phyloP scores from a whole-genome alignment of 2,329 filamentous ascomycete species.

The Nemania sp. region DNA sequence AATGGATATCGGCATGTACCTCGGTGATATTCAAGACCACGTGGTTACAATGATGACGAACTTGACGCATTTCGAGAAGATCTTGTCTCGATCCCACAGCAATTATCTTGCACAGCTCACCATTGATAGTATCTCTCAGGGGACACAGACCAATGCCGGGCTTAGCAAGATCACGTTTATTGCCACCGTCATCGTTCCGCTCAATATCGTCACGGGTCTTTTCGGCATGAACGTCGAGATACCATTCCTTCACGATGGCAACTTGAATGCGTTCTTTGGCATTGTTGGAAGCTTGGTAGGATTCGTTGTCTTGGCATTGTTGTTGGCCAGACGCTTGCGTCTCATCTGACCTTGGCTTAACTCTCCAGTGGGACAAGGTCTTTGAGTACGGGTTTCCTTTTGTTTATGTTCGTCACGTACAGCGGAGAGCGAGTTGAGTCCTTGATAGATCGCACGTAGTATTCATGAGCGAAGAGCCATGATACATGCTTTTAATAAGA shows the following conservation, averaged over 20 bases:
- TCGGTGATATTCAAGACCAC: slow-evolving; percentile 98
- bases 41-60: slow-evolving; percentile 99
- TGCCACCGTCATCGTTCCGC: slow-evolving; percentile 91
- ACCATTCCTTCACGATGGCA: slow-evolving; percentile 58
- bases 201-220: slow-evolving; percentile 86
- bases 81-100: slow-evolving; percentile 88
- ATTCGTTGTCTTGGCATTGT: slow-evolving; percentile 54
- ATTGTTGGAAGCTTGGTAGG: slow-evolving; percentile 60
- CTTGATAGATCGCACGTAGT: slow-evolving; percentile 8
- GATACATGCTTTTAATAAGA: neutral
- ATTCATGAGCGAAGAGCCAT: neutral
- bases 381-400: slow-evolving; percentile 2
- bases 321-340: slow-evolving; percentile 48
- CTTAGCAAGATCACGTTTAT: slow-evolving; percentile 94
- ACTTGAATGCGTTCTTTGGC: slow-evolving; percentile 61
- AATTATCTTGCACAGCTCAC: slow-evolving; percentile 96
- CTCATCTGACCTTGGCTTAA: slow-evolving; percentile 46
- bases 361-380: too few relatives aligned
- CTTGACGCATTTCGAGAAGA: slow-evolving; percentile 94
- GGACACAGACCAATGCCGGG: slow-evolving; percentile 84
- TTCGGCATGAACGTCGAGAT: slow-evolving; percentile 88
- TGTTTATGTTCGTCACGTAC: too few relatives aligned
- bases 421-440: slow-evolving; percentile 1
- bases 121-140: slow-evolving; percentile 86
- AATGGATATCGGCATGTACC: slow-evolving; percentile 94